Conservation (phyloP, 257 asterid genomes). For the Anisodus acutangulus region DNA sequence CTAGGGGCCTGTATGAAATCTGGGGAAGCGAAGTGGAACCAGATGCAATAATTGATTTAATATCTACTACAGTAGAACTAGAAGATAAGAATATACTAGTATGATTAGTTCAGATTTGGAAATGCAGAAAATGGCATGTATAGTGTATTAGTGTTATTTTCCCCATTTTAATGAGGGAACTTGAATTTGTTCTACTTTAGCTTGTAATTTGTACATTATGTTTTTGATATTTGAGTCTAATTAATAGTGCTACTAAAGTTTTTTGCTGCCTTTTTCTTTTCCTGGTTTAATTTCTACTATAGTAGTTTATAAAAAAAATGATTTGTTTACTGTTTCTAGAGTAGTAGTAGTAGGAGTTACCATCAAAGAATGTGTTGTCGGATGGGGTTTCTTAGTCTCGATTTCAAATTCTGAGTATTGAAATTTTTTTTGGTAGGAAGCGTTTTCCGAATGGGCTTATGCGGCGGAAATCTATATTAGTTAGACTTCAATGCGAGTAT, state of each 20-base stretch:
- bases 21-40: slow-evolving; percentile 86
- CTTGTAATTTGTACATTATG: neutral
- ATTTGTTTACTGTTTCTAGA: too few species aligned
- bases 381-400: too few species aligned
- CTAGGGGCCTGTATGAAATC: slow-evolving; percentile 31
- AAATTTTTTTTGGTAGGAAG: too few species aligned
- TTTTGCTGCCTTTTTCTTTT: neutral
- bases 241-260: neutral
- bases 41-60: slow-evolving; percentile 38
- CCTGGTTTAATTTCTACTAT: neutral
- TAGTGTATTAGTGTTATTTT: too few species aligned
- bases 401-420: too few species aligned
- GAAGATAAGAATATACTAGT: too few species aligned
- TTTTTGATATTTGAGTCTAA: neutral
- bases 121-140: neutral
- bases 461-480: too few species aligned
- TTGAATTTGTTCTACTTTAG: neutral
- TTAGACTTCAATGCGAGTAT: too few species aligned
- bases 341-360: too few species aligned
- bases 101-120: neutral
- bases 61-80: neutral
- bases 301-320: neutral
- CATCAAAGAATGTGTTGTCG: too few species aligned
- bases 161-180: slow-evolving; percentile 12
- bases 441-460: too few species aligned